phyloP scores from a whole-genome alignment of 345 rosid species.

The Hibiscus mutabilis region DNA sequence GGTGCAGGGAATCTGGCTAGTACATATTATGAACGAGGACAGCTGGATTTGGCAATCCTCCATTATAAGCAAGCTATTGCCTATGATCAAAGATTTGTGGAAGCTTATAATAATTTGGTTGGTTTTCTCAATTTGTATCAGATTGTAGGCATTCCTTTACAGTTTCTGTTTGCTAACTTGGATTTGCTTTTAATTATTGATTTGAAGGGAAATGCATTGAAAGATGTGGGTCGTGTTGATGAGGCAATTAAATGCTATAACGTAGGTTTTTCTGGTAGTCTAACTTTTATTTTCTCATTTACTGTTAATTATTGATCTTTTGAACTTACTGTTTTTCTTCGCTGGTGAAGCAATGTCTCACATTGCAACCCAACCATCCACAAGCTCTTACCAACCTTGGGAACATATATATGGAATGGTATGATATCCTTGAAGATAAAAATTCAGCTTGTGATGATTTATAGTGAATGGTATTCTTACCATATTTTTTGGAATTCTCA shows the following conservation, averaged over 20 bases:
- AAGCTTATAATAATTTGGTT: conserved; percentile 98
- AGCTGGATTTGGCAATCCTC: conserved; percentile 75
- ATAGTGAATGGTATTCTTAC: background rate
- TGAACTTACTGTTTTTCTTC: conserved; percentile 18
- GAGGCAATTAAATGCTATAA: conserved; percentile 92
- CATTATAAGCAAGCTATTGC: conserved; percentile 84
- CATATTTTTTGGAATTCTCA: conserved; percentile 25
- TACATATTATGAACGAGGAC: conserved; percentile 80
- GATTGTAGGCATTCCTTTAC: background rate
- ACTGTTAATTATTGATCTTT: background rate
- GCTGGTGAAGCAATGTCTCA: conserved; percentile 80
- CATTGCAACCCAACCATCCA: conserved; percentile 85
- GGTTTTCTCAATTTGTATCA: conserved; percentile 17
- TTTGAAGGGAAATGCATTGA: conserved; percentile 88
- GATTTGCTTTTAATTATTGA: conserved; percentile 9
- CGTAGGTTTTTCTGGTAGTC: conserved; percentile 35
- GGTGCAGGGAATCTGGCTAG: conserved; percentile 84
- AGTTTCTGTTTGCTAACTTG: background rate
- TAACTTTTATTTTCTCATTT: background rate
- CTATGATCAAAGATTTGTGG: conserved; percentile 77
- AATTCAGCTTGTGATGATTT: background rate
- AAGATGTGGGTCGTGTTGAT: conserved; percentile 84
- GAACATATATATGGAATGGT: conserved; percentile 98
- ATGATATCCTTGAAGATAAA: conserved; percentile 6
- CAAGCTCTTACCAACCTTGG: conserved; percentile 98